These are phyloP conservation scores for Byssoonygena ceratinophila DNA, from an alignment of 2,329 filamentous ascomycete species.

Conservation along the genomic window DNA sequence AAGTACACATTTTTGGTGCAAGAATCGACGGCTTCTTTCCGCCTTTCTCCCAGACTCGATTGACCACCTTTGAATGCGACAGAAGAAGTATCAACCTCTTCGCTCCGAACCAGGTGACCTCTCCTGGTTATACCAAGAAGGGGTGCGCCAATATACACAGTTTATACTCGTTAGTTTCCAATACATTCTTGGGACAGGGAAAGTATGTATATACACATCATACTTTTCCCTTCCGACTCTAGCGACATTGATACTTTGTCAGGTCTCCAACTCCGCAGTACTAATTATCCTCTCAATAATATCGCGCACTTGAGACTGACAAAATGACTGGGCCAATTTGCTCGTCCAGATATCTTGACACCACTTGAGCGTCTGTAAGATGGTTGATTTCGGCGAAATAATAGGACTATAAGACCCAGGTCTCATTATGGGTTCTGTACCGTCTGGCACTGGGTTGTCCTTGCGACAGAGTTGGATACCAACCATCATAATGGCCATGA, in stretches of 20 bases:
- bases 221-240: too few species aligned
- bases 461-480: conserved; percentile 16
- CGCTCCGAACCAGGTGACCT: too few species aligned
- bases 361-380: conserved; percentile 17
- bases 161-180: too few species aligned
- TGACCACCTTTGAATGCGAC: too few species aligned
- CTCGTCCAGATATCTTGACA: conserved; percentile 39
- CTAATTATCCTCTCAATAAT: conserved; percentile 7
- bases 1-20: too few species aligned
- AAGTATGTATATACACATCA: too few species aligned
- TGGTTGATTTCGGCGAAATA: conserved; percentile 17
- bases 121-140: too few species aligned
- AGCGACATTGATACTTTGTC: background rate
- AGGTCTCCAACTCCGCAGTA: background rate
- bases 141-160: too few species aligned
- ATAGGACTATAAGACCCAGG: conserved; percentile 3
- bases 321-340: conserved; percentile 24
- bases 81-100: too few species aligned
- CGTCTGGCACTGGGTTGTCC: conserved; percentile 11
- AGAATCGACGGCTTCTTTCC: too few species aligned
- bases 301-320: conserved; percentile 8
- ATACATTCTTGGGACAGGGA: too few species aligned
- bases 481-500: conserved; percentile 18
- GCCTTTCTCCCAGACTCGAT: too few species aligned
- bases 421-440: background rate